Conservation (phyloP, 106 monocot species). For the Dendrobium nobile region DNA sequence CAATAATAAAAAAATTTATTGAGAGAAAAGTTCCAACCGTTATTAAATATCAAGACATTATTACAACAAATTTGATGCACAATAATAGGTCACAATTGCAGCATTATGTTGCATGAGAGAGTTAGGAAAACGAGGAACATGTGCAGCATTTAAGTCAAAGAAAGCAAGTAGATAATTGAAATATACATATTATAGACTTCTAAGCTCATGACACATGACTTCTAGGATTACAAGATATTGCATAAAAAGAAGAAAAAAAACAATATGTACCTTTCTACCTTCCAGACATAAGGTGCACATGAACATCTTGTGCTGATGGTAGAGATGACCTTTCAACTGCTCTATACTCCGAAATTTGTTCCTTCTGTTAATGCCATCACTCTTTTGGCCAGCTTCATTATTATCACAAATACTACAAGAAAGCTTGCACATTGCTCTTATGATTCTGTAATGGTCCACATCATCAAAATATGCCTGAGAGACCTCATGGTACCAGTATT, state of each 20-base stretch:
- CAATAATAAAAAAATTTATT: no score
- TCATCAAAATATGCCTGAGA: conserved; percentile 87
- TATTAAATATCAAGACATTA: neutral
- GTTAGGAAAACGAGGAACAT: neutral
- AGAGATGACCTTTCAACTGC: conserved; percentile 84
- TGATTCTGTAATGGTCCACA: conserved; percentile 77
- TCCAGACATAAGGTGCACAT: conserved; percentile 92
- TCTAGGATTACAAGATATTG: neutral
- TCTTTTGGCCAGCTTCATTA: conserved; percentile 34
- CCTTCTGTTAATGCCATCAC: conserved; percentile 34
- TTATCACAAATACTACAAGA: conserved; percentile 90
- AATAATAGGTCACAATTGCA: neutral
- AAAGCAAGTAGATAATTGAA: neutral
- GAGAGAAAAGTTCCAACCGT: neutral
- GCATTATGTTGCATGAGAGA: neutral
- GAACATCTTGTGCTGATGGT: conserved; percentile 64
- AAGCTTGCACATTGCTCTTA: conserved; percentile 82
- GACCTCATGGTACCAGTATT: conserved; percentile 84
- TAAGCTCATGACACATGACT: neutral
- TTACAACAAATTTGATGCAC: neutral
- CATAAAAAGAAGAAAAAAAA: neutral
- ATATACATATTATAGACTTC: neutral
- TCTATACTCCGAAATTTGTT: conserved; percentile 73
- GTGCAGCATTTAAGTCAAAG: neutral
- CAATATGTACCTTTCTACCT: conserved; percentile 67